Percentiles rank a stretch among this genome's conserved stretches.
Conservation (phyloP, 1,139 yeast genomes). For the Yamadazyma mexicana region DNA sequence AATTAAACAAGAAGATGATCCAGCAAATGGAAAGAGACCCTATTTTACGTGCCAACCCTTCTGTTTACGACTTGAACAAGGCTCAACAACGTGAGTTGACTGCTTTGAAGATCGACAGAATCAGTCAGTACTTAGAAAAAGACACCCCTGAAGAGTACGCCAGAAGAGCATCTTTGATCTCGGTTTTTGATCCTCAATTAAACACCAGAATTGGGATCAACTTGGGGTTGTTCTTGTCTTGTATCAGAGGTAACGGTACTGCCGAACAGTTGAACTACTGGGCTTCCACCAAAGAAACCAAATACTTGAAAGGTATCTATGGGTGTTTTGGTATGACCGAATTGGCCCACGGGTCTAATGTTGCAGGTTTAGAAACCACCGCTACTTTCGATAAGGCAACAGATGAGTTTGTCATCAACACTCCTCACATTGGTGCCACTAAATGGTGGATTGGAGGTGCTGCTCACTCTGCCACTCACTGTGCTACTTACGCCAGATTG, state of each 20-base stretch:
- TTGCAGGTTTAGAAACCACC: constrained; percentile 89
- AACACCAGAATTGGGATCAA: constrained; percentile 52
- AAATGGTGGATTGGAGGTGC: constrained; percentile 99
- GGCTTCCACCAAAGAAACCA: constrained; percentile 74
- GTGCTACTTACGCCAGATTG: constrained; percentile 78
- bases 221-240: constrained; percentile 48
- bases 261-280: constrained; percentile 64
- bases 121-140: constrained; percentile 44
- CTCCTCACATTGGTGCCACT: constrained; percentile 90
- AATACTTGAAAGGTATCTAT: constrained; percentile 62
- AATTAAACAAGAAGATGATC: constrained; percentile 31
- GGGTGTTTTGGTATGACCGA: constrained; percentile 97
- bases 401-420: constrained; percentile 73
- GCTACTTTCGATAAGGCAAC: constrained; percentile 70
- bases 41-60: constrained; percentile 35
- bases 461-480: constrained; percentile 88
- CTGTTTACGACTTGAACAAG: constrained; percentile 40
- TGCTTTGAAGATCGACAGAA: constrained; percentile 43
- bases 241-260: constrained; percentile 53
- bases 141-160: constrained; percentile 38
- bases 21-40: constrained; percentile 56
- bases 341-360: constrained; percentile 91
- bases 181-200: constrained; percentile 51
- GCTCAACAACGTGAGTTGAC: constrained; percentile 45
- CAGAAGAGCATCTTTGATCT: constrained; percentile 40